Conservation (phyloP, 768 basidiomycete genomes). For the Brasilioporus rufonigricans region DNA sequence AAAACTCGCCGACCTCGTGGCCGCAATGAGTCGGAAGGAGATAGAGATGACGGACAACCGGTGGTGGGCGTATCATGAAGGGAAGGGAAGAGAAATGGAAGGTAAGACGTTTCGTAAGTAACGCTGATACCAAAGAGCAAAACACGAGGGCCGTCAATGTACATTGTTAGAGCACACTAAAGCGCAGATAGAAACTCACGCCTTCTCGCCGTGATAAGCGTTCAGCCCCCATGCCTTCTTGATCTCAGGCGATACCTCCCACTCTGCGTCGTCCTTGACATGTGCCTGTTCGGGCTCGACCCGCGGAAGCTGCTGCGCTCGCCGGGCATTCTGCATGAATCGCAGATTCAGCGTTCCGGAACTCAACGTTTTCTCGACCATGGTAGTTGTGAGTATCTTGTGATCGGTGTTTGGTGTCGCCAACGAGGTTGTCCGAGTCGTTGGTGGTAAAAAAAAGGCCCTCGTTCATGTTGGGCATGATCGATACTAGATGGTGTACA, state of each 20-base stretch:
- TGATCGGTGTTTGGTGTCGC: no score
- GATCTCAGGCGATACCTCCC: no score
- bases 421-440: no score
- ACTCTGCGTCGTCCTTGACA: constrained; percentile 65
- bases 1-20: constrained; percentile 54
- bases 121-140: no score
- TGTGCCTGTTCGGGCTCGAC: constrained; percentile 52
- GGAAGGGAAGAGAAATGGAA: constrained; percentile 61
- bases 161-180: constrained; percentile 18
- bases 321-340: constrained; percentile 72
- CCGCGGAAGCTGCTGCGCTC: constrained; percentile 46
- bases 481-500: no score
- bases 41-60: no score
- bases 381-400: no score
- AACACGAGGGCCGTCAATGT: constrained; percentile 20
- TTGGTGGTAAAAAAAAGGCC: no score
- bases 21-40: constrained; percentile 22
- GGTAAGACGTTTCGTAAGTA: constrained; percentile 59
- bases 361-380: no score
- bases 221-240: no score
- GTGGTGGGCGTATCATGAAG: constrained; percentile 25
- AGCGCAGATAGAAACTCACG: no score
- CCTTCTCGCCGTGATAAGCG: constrained; percentile 27
- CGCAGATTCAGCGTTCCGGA: constrained; percentile 61
- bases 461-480: no score